phyloP scores from a whole-genome alignment of 108 stramenopile genomes.

The Cylindrotheca closterium region DNA sequence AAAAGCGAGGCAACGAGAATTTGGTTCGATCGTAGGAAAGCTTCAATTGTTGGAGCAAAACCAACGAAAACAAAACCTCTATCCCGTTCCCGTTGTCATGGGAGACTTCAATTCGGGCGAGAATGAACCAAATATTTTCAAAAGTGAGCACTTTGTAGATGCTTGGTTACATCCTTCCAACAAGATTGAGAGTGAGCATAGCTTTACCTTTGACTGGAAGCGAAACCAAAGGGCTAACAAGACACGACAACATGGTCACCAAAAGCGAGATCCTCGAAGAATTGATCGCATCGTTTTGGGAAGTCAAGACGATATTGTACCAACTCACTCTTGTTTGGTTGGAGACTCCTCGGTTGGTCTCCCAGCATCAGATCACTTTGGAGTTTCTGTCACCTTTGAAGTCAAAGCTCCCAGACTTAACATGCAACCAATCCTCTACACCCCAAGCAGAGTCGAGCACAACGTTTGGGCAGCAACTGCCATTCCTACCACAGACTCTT shows the following conservation, averaged over 20 bases:
- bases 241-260: slow-evolving; percentile 3
- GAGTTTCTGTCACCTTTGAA: slow-evolving; percentile 7
- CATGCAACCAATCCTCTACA: neutral
- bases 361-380: slow-evolving; percentile 28
- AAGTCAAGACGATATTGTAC: neutral
- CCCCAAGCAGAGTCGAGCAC: neutral
- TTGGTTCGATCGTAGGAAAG: slow-evolving; percentile 9
- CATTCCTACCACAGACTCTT: slow-evolving; percentile 2
- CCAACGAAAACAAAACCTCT: neutral
- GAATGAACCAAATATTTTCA: neutral
- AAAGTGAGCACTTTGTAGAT: slow-evolving; percentile 12
- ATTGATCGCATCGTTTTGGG: slow-evolving; percentile 9
- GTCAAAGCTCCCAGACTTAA: neutral
- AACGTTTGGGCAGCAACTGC: slow-evolving; percentile 22
- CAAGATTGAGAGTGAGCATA: neutral
- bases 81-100: neutral
- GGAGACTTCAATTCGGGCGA: neutral
- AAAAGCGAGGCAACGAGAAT: slow-evolving; percentile 15
- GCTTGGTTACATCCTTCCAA: slow-evolving; percentile 9
- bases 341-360: neutral
- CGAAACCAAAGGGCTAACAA: slow-evolving; percentile 7
- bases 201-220: slow-evolving; percentile 15
- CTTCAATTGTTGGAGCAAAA: slow-evolving; percentile 4
- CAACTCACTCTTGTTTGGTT: neutral
- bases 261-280: slow-evolving; percentile 1